Conservation (phyloP, 306 rosid genomes). For the Sesbania bispinosa region DNA sequence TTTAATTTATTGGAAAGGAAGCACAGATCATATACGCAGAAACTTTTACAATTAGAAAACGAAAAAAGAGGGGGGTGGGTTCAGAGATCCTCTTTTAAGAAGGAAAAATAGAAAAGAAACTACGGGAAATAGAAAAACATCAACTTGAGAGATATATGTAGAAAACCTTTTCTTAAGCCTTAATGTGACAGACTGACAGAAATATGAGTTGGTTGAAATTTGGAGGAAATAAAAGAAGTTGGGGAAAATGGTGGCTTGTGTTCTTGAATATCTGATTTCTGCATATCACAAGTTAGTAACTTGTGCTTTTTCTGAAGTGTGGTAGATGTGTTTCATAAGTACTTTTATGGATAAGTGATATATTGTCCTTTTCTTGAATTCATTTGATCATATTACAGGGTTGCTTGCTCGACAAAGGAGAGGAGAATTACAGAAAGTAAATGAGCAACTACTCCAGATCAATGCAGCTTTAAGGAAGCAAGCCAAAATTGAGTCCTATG, state of each 20-base stretch:
- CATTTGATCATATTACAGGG: slow-evolving; percentile 42
- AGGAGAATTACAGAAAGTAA: slow-evolving; percentile 68
- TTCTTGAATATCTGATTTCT: not conserved
- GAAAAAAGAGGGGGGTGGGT: not conserved
- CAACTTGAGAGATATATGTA: not conserved
- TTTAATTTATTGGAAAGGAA: not conserved
- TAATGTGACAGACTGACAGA: not conserved
- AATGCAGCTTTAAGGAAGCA: slow-evolving; percentile 85
- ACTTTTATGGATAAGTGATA: not conserved
- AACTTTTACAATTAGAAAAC: no score
- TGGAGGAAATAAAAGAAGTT: not conserved
- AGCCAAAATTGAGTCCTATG: slow-evolving; percentile 95
- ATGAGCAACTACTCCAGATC: slow-evolving; percentile 91
- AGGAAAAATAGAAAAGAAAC: not conserved
- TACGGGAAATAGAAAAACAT: not conserved
- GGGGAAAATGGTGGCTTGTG: not conserved
- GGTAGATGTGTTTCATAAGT: not conserved
- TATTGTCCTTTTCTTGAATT: slow-evolving; percentile 14
- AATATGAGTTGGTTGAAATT: not conserved
- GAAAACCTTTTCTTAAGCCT: not conserved
- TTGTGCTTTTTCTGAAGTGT: not conserved
- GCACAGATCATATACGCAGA: not conserved
- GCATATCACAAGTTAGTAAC: not conserved
- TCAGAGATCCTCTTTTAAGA: not conserved
- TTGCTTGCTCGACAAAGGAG: slow-evolving; percentile 94